Evolutionary conservation across 2,329 filamentous ascomycete genomes (phyloP), one percentile per base, ranked within the genome.

Genomic region (Colletotrichum incanum): DNA sequence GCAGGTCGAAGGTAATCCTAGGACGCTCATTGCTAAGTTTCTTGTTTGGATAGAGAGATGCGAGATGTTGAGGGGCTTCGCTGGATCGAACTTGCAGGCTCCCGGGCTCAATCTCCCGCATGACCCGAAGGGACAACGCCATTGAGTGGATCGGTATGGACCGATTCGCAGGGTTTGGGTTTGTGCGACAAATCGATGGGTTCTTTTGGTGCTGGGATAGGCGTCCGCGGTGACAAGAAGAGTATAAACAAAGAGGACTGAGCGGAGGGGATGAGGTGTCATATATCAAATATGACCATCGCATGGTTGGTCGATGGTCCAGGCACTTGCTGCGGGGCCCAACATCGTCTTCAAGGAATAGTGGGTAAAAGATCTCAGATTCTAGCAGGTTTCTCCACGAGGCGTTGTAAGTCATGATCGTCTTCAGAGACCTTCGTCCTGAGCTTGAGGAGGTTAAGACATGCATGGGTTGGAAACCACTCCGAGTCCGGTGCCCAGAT

Each of bases 281-380:
- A 72, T 72, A 69, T 72, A 72, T 72, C 69, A 64, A 58, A 64
- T 54, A 31, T 72, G 69, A 72, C 58, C 39, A 72, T 72, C 69
- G 59, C 43, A 23, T 43, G 62, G 62, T 34, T 64, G 59, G 69
- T 69, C 69, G 45, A 43, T 69, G 65, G 39, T 37, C 49, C 47
- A 68, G 66, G 56, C 59, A 34, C 52, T 64, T 45, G 66, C 37
- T 64, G 69, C 43, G 65, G 65, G 52, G 65, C 69, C 59, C 45
- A 41, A 26, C 37, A 58, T 59, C 65, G 37, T 72, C 58, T 52
- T 64, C 65, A 60, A 69, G 52, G 61, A 59, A 68, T 47, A 69
- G 65, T 69, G 59, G 52, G 54, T 64, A 63, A 55, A 55, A 39
- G 41, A 59, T 12, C 26, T 49, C 23, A 54, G 50, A 58, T 47